These are phyloP conservation scores for Xylaria sp. DNA, from an alignment of 2,329 filamentous ascomycete genomes.

Conservation along the genomic window DNA sequence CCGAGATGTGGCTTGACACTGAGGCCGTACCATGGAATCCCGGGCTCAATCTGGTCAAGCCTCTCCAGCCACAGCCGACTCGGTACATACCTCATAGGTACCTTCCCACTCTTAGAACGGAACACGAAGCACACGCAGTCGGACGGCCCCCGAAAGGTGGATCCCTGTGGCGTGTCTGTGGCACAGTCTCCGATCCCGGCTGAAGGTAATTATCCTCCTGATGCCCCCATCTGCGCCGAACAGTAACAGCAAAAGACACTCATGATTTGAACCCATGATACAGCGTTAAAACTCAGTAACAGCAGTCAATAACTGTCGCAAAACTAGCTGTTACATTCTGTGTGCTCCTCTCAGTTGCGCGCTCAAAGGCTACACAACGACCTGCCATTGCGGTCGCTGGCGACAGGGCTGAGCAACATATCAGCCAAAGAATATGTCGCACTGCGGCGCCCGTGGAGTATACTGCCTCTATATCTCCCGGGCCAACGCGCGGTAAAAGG, in stretches of 20 bases:
- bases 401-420: background rate
- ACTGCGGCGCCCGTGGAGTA: too few species aligned
- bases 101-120: background rate
- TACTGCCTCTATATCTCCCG: background rate
- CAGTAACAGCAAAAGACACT: background rate
- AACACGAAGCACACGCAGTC: background rate
- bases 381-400: background rate
- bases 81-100: background rate
- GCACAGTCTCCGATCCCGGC: background rate
- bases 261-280: background rate
- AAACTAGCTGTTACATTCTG: background rate
- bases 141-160: background rate
- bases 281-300: too few species aligned
- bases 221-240: background rate
- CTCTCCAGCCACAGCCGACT: background rate
- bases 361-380: background rate
- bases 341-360: background rate
- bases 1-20: constrained; percentile 3
- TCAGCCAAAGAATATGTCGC: background rate
- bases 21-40: background rate
- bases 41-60: background rate
- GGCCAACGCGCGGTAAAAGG: background rate
- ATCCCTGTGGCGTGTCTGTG: background rate
- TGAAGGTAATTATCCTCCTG: background rate
- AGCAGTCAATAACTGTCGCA: background rate